A percentile compares a stretch with the other conserved stretches of the same genome.
phyloP scores from a whole-genome alignment of 2,329 filamentous ascomycete species.

The Ascochyta koolunga region DNA sequence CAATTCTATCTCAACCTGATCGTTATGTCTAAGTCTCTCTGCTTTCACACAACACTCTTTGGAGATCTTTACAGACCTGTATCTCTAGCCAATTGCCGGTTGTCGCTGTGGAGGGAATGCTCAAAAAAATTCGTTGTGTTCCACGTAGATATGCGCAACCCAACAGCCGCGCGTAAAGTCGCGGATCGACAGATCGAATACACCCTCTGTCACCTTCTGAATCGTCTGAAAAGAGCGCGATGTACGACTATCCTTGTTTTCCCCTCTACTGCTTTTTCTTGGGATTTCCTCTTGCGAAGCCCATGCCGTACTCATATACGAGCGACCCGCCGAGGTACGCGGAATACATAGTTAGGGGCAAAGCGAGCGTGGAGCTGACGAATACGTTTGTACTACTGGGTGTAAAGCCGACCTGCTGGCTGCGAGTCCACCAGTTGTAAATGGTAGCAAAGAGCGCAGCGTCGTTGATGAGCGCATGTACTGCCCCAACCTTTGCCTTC shows the following conservation, averaged over 20 bases:
- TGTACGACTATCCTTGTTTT: neutral
- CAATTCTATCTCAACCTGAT: too few species aligned
- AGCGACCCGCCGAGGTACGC: conserved; percentile 53
- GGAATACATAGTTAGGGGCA: conserved; percentile 45
- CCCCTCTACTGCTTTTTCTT: conserved; percentile 18
- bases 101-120: neutral
- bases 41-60: too few species aligned
- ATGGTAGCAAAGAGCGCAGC: conserved; percentile 47
- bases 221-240: neutral
- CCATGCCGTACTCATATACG: conserved; percentile 55
- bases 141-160: neutral
- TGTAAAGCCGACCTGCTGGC: conserved; percentile 40
- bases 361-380: conserved; percentile 44
- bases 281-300: conserved; percentile 40
- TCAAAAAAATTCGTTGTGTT: neutral
- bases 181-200: neutral
- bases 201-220: neutral
- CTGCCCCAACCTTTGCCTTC: conserved; percentile 51
- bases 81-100: neutral
- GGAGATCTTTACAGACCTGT: neutral
- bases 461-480: conserved; percentile 54
- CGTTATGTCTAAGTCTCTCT: too few species aligned
- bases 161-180: neutral
- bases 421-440: conserved; percentile 54
- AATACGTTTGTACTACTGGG: conserved; percentile 47